Evolutionary conservation across 1,139 yeast genomes (phyloP).

Genomic region (Eremothecium coryli): DNA sequence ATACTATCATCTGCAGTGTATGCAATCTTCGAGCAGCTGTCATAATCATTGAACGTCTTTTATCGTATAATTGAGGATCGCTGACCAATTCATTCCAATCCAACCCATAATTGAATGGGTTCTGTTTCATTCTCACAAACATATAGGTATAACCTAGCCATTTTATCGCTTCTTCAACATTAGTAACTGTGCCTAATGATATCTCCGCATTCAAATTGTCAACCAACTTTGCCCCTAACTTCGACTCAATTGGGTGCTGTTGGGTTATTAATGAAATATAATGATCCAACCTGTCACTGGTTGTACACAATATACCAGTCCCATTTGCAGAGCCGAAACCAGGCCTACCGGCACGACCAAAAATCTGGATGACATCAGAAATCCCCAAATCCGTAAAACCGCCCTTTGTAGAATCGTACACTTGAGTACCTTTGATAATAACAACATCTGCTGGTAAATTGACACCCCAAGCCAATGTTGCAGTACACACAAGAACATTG

Average conservation of each 20-base stretch:
- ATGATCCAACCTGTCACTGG: slow-evolving; percentile 73
- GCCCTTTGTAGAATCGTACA: slow-evolving; percentile 90
- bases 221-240: slow-evolving; percentile 63
- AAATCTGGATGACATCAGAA: slow-evolving; percentile 93
- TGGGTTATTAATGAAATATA: slow-evolving; percentile 81
- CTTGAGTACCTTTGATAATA: slow-evolving; percentile 91
- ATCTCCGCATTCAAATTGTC: slow-evolving; percentile 96
- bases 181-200: slow-evolving; percentile 89
- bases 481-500: slow-evolving; percentile 88
- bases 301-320: slow-evolving; percentile 83
- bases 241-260: slow-evolving; percentile 94
- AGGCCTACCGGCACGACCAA: slow-evolving; percentile 99
- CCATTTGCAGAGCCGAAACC: slow-evolving; percentile 82
- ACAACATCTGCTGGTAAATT: slow-evolving; percentile 97
- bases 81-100: slow-evolving; percentile 76
- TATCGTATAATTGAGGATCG: slow-evolving; percentile 71
- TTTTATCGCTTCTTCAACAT: slow-evolving; percentile 85
- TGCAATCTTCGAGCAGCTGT: slow-evolving; percentile 78
- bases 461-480: slow-evolving; percentile 99
- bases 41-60: slow-evolving; percentile 65
- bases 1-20: slow-evolving; percentile 82
- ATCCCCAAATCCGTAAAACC: slow-evolving; percentile 90
- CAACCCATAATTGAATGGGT: slow-evolving; percentile 90
- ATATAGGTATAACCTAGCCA: slow-evolving; percentile 96
- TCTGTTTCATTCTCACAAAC: slow-evolving; percentile 88